Evolutionary conservation across 2,329 filamentous ascomycete species (phyloP).

Genomic region (Neofusicoccum umdonicola): DNA sequence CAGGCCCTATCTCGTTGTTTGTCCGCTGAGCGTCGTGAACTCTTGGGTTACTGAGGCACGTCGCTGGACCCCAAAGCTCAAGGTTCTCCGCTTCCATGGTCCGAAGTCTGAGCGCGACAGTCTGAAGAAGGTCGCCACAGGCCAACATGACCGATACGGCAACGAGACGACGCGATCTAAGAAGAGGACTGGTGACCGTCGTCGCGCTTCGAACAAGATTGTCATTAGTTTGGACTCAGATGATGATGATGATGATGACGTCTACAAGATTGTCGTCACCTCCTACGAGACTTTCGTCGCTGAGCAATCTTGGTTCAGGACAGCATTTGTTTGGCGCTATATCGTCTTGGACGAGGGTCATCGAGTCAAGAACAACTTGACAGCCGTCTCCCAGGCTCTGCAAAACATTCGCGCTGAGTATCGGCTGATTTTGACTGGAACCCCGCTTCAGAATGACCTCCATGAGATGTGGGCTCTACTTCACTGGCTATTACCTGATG

Average conservation of each 20-base stretch:
- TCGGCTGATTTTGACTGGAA: conserved; percentile 53
- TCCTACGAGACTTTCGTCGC: conserved; percentile 99
- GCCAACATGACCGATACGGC: conserved; percentile 46
- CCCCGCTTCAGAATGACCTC: conserved; percentile 60
- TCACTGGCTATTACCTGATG: conserved; percentile 58
- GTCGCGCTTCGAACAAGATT: conserved; percentile 54
- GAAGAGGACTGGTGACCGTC: conserved; percentile 83
- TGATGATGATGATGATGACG: conserved; percentile 21
- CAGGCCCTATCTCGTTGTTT: conserved; percentile 92
- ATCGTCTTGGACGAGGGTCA: conserved; percentile 99
- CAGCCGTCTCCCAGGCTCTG: conserved; percentile 43
- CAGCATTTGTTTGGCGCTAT: conserved; percentile 95
- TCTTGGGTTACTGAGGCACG: conserved; percentile 99
- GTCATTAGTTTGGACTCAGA: conserved; percentile 20
- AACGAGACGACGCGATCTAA: conserved; percentile 67
- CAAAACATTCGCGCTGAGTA: conserved; percentile 47
- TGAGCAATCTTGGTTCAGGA: conserved; percentile 86
- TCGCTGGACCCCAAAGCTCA: conserved; percentile 88
- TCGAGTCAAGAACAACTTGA: conserved; percentile 85
- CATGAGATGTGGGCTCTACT: conserved; percentile 58
- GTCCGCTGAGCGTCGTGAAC: conserved; percentile 91
- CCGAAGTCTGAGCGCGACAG: conserved; percentile 79
- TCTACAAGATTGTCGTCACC: conserved; percentile 69
- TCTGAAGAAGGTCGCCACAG: conserved; percentile 53
- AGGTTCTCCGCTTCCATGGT: conserved; percentile 91